Percentiles rank a stretch among this genome's conserved stretches.
Evolutionary conservation across 1,284 basidiomycete species (phyloP).

Genomic region (Leccinum fuscescens): DNA sequence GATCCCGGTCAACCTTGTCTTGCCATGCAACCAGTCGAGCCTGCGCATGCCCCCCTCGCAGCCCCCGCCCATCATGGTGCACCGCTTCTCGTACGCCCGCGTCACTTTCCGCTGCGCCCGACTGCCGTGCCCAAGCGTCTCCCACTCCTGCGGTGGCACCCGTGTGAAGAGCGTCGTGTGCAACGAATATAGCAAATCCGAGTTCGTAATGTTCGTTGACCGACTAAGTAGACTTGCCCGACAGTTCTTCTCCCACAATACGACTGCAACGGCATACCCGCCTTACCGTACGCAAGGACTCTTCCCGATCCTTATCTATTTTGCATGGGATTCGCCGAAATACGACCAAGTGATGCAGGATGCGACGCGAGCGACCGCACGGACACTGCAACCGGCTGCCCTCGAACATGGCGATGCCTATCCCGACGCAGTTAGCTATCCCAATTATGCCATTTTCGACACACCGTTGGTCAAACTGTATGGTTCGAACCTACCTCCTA

Average conservation of each 20-base stretch:
- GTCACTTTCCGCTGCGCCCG: conserved; percentile 53
- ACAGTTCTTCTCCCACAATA: conserved; percentile 13
- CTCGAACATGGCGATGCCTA: not conserved
- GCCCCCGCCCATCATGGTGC: conserved; percentile 58
- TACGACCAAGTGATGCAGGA: conserved; percentile 41
- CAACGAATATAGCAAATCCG: conserved; percentile 61
- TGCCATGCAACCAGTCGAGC: conserved; percentile 64
- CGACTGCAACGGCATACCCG: conserved; percentile 44
- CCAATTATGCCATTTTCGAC: conserved; percentile 50
- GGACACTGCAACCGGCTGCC: conserved; percentile 25
- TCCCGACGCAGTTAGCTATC: conserved; percentile 38
- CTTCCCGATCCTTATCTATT: conserved; percentile 48
- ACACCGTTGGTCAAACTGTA: conserved; percentile 35
- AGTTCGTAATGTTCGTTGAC: conserved; percentile 49
- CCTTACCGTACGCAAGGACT: conserved; percentile 39
- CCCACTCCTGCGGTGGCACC: conserved; percentile 65
- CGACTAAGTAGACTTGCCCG: conserved; percentile 29
- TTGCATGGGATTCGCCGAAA: conserved; percentile 38
- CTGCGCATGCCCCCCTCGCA: conserved; percentile 67
- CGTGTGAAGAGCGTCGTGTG: conserved; percentile 54
- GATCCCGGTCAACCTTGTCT: conserved; percentile 59
- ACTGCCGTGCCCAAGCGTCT: conserved; percentile 52
- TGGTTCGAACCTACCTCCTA: conserved; percentile 28
- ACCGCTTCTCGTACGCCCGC: conserved; percentile 61
- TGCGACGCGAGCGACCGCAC: conserved; percentile 39